Base-by-base conservation (phyloP, 768 basidiomycete genomes). In the Auricularia auricula-judae region DNA sequence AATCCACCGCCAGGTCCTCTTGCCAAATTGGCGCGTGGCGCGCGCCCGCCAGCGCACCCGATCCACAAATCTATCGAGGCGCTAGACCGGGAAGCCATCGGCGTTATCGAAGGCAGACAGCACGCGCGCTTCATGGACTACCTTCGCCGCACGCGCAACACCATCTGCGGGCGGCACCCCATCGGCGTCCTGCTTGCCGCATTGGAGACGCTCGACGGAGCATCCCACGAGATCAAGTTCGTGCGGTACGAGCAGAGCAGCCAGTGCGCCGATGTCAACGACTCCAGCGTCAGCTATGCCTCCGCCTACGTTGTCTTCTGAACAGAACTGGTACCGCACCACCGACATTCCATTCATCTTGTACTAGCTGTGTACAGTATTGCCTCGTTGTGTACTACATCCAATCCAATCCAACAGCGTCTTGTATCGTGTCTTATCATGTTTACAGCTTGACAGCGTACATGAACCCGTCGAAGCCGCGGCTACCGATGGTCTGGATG, bases 251-350 rank as follows among this genome's bases (percentile, higher is more conserved):
- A 91, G 72, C 96, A 98, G 76, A 98, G 94, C 72, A 89, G 86
- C 71, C 78, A 81, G 64, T 93, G 91, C 71, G 68, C 78, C 67
- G 83, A 75, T 18, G 71, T 89, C 63, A 75, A 79, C 59, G 91
- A 94, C 73, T 91, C 89, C 39, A 98, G 96, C 71, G 97, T 99
- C 23, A 96, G 93, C 74, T 99, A 99, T 72, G 95, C 94, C 7
- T 96, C 94, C 72, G 97, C 87, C 36, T 93, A 86, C 76, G 76
- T 92, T 54, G 80, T 77, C 42, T 82, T 91, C 73, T 88, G 78
- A 67, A 34, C 23, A 21, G 21, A 18, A 61, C 21, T 11, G n/a
- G 42, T 21, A 18, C 29, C 47, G 56, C 8, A 23, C 29, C 29
- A 29, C 29, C 29, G 29, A 21, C 60, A 14, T 62, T 62, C 35